Conservation (phyloP, 306 rosid genomes). For the Dalbergia cultrata region DNA sequence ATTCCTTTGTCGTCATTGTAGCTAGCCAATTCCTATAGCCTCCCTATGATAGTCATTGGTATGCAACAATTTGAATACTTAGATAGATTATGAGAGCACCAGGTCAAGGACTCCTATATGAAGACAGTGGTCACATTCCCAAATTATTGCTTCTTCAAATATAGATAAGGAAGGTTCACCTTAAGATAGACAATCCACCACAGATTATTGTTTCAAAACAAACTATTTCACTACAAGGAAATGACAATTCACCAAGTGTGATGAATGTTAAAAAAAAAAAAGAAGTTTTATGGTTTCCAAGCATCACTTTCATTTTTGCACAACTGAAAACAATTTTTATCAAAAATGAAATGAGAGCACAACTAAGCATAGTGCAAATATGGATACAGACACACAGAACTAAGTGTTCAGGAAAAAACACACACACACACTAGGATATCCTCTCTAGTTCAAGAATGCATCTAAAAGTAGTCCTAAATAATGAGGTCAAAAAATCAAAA, state of each 20-base stretch:
- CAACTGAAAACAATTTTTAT: neutral
- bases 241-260: neutral
- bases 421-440: neutral
- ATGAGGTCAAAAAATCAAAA: conserved; percentile 4
- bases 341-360: neutral
- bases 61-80: too few relatives aligned
- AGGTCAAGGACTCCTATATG: too few relatives aligned
- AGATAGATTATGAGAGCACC: too few relatives aligned
- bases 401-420: neutral
- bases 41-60: too few relatives aligned
- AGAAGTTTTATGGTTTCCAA: conserved; percentile 17
- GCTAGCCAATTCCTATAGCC: too few relatives aligned
- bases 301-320: neutral
- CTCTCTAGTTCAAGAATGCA: conserved; percentile 4
- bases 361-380: neutral
- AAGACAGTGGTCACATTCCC: too few relatives aligned
- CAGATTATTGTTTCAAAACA: neutral
- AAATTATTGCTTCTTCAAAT: too few relatives aligned
- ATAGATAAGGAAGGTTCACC: too few relatives aligned
- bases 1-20: too few relatives aligned
- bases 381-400: neutral
- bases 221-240: neutral
- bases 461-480: conserved; percentile 11
- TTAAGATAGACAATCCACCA: too few relatives aligned
- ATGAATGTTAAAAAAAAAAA: too few relatives aligned